phyloP scores from a whole-genome alignment of 805 yeast genomes.

The Spathaspora passalidarum region DNA sequence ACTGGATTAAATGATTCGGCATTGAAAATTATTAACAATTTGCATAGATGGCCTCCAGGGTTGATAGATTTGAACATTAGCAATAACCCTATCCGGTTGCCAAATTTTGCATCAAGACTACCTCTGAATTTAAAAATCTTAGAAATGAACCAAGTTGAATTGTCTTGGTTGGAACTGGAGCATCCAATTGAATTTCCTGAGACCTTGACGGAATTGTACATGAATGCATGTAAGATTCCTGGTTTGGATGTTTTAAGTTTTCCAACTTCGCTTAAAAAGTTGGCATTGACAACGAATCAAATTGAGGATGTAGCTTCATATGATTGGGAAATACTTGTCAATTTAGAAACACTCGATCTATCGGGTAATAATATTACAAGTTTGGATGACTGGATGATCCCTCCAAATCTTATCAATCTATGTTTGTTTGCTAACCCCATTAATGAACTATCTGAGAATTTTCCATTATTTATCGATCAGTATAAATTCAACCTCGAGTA shows the following conservation, averaged over 20 bases:
- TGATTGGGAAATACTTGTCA: constrained; percentile 23
- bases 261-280: constrained; percentile 17
- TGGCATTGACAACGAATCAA: constrained; percentile 24
- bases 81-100: not conserved
- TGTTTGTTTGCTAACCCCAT: constrained; percentile 10
- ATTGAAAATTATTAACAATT: not conserved
- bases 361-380: constrained; percentile 15
- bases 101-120: constrained; percentile 2
- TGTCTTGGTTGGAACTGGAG: not conserved
- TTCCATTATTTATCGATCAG: constrained; percentile 2
- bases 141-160: constrained; percentile 4
- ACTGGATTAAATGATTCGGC: not conserved
- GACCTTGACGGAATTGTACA: constrained; percentile 18
- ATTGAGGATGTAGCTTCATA: constrained; percentile 20
- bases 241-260: constrained; percentile 19
- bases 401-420: constrained; percentile 10
- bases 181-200: constrained; percentile 25
- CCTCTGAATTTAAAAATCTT: constrained; percentile 9
- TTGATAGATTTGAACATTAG: not conserved
- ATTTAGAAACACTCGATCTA: constrained; percentile 19
- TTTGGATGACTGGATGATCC: constrained; percentile 18
- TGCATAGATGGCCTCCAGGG: not conserved
- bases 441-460: not conserved
- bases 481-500: constrained; percentile 4
- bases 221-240: constrained; percentile 22